A percentile compares a stretch with the other conserved stretches of the same genome.
Evolutionary conservation across 306 rosid species (phyloP).

Genomic region (Inga leiocalycina): DNA sequence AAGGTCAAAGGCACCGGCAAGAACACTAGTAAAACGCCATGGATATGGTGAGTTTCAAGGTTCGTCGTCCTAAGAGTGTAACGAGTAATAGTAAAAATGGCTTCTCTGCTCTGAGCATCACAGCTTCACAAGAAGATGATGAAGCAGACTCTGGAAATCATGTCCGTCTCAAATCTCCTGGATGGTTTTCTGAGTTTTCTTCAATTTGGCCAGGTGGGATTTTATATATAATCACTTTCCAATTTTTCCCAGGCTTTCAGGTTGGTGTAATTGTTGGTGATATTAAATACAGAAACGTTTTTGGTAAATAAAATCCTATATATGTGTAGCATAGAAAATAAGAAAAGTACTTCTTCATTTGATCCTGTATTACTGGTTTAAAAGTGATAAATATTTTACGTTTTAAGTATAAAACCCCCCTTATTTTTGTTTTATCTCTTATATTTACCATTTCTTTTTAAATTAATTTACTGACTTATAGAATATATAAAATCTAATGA

Average conservation of each 20-base stretch:
- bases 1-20: not conserved
- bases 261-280: not conserved
- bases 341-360: too few relatives aligned
- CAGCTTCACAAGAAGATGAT: conserved; percentile 5
- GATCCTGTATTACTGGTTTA: too few relatives aligned
- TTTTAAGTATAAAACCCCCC: too few relatives aligned
- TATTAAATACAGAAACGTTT: not conserved
- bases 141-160: not conserved
- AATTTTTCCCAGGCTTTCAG: not conserved
- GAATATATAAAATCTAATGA: too few relatives aligned
- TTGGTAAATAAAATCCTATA: not conserved
- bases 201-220: conserved; percentile 71
- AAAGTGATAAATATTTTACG: too few relatives aligned
- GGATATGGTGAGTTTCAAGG: conserved; percentile 10
- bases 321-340: not conserved
- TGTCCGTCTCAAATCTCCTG: conserved; percentile 46
- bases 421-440: too few relatives aligned
- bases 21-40: conserved; percentile 6
- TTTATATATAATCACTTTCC: not conserved
- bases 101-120: conserved; percentile 7
- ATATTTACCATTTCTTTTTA: too few relatives aligned
- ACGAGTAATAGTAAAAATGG: conserved; percentile 18
- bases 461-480: too few relatives aligned
- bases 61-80: not conserved
- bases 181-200: conserved; percentile 70